Conservation (phyloP, 345 rosid genomes). For the Lepidium aucheri region DNA sequence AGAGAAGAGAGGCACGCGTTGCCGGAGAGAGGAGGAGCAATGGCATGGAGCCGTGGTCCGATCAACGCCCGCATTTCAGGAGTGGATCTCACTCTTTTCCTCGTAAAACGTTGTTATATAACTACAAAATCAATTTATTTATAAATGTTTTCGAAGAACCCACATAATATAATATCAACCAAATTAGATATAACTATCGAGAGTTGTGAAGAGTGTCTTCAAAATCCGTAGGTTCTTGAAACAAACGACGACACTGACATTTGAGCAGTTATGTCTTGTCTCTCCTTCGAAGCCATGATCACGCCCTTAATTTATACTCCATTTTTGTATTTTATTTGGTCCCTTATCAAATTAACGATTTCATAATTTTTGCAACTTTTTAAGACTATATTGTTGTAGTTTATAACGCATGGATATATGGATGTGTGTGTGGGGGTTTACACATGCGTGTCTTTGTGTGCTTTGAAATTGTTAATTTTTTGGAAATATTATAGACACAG, state of each 20-base stretch:
- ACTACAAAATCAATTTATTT: constrained; percentile 1
- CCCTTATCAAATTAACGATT: not conserved
- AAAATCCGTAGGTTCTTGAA: constrained; percentile 19
- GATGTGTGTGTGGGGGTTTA: not conserved
- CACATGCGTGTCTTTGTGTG: not conserved
- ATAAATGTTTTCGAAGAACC: not conserved
- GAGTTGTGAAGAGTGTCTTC: constrained; percentile 4
- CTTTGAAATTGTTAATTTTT: not conserved
- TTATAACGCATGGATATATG: not conserved
- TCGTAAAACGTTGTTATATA: constrained; percentile 2
- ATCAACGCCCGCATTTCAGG: constrained; percentile 12
- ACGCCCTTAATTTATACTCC: too few species aligned
- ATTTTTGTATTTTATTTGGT: not conserved
- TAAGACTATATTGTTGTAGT: not conserved
- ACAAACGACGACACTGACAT: constrained; percentile 18
- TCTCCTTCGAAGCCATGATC: constrained; percentile 4
- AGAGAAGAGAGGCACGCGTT: constrained; percentile 61
- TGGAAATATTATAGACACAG: not conserved
- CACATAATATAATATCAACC: not conserved
- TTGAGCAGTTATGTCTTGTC: constrained; percentile 25
- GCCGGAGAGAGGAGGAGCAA: constrained; percentile 71
- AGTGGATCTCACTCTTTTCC: constrained; percentile 30
- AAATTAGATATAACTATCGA: not conserved
- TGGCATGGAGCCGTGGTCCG: constrained; percentile 71
- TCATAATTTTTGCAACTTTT: not conserved